These are phyloP conservation scores for Paramecium sonneborni DNA, from an alignment of 73 alveolate genomes.

Conservation along the genomic window DNA sequence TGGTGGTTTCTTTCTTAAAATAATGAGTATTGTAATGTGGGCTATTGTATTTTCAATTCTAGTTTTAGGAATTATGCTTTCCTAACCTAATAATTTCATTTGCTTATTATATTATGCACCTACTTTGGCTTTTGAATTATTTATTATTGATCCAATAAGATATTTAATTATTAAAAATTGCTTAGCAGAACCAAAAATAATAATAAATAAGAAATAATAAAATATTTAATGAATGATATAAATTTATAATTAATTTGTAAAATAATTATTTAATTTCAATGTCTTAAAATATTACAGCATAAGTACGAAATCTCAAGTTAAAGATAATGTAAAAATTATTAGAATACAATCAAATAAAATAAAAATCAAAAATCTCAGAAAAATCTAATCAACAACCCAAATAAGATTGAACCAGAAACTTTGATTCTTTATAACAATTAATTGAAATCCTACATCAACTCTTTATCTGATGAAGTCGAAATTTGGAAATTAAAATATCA, in stretches of 20 bases:
- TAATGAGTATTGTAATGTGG: neutral
- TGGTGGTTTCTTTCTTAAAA: neutral
- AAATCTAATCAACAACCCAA: neutral
- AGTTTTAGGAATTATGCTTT: neutral
- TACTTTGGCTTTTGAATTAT: neutral
- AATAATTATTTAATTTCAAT: neutral
- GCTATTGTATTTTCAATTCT: neutral
- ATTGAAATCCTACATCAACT: neutral
- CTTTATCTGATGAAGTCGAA: neutral
- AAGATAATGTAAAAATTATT: constrained; percentile 5
- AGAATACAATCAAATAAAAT: neutral
- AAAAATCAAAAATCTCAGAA: neutral
- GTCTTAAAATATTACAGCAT: neutral
- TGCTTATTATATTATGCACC: neutral
- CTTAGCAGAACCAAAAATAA: neutral
- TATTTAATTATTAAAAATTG: neutral
- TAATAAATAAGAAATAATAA: neutral
- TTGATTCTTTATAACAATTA: neutral
- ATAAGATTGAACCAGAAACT: neutral
- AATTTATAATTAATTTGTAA: neutral
- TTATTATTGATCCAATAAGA: neutral
- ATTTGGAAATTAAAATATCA: neutral
- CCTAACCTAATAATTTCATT: neutral
- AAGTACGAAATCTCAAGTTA: neutral
- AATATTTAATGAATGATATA: neutral